A percentile compares a stretch with the other conserved stretches of the same genome.
These are phyloP conservation scores for Martiniozyma abietophila DNA, from an alignment of 805 yeast genomes.

Conservation along the genomic window DNA sequence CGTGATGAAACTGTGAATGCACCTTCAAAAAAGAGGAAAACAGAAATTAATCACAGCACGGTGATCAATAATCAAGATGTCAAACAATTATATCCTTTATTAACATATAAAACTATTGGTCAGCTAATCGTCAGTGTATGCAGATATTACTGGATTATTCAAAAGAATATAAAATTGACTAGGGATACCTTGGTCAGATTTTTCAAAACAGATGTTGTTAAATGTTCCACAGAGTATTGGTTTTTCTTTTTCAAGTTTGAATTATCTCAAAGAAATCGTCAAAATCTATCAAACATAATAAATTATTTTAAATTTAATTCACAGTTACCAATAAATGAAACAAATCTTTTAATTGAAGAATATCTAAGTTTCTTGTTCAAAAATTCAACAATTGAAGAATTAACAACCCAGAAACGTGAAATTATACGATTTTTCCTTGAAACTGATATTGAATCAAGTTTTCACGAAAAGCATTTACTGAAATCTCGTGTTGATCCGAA, in stretches of 20 bases:
- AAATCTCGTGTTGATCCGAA: slow-evolving; percentile 24
- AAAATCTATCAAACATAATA: slow-evolving; percentile 37
- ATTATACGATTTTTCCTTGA: slow-evolving; percentile 21
- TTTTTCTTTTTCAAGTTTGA: slow-evolving; percentile 45
- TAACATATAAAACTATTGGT: slow-evolving; percentile 19
- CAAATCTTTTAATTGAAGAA: slow-evolving; percentile 33
- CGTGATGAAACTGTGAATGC: background rate
- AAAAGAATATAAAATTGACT: slow-evolving; percentile 15
- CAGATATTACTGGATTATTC: slow-evolving; percentile 19
- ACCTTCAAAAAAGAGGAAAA: slow-evolving; percentile 3
- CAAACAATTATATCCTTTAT: slow-evolving; percentile 8
- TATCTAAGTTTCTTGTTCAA: slow-evolving; percentile 31
- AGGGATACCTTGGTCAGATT: slow-evolving; percentile 20
- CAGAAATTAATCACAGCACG: background rate
- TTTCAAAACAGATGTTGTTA: slow-evolving; percentile 26
- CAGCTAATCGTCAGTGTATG: slow-evolving; percentile 24
- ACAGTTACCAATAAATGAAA: slow-evolving; percentile 36
- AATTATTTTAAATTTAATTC: slow-evolving; percentile 36
- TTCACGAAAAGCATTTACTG: slow-evolving; percentile 24
- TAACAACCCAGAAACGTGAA: slow-evolving; percentile 17
- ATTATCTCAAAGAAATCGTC: slow-evolving; percentile 32
- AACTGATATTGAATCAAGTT: slow-evolving; percentile 25
- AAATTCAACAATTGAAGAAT: slow-evolving; percentile 18
- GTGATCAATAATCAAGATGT: slow-evolving; percentile 12
- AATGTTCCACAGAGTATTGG: slow-evolving; percentile 46